These are phyloP conservation scores for Verticillium dahliae DNA, from an alignment of 2,329 filamentous ascomycete species.

Conservation along the genomic window DNA sequence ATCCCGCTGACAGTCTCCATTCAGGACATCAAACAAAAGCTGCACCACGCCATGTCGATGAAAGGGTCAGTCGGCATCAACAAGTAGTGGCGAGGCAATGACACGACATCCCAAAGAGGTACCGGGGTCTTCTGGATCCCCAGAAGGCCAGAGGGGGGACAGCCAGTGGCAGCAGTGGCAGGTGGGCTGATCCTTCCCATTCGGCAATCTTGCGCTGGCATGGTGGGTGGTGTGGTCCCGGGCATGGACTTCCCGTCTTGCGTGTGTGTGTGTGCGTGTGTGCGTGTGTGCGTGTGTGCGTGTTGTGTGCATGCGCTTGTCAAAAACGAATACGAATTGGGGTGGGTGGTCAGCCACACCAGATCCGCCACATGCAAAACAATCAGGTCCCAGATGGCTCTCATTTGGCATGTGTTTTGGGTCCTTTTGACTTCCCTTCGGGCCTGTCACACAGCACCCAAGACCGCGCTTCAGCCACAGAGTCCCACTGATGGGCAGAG, in stretches of 20 bases:
- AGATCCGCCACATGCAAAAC: background rate
- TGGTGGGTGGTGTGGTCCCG: background rate
- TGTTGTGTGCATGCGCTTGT: background rate
- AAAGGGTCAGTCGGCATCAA: background rate
- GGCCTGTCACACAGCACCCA: background rate
- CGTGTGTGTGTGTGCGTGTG: background rate
- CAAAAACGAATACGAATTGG: background rate
- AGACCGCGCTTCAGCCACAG: background rate
- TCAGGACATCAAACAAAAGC: background rate
- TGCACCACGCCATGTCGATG: background rate
- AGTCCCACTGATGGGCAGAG: background rate
- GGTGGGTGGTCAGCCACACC: background rate
- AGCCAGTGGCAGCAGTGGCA: background rate
- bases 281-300: background rate
- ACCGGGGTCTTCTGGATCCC: background rate
- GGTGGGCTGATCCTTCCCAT: background rate
- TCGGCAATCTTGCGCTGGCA: background rate
- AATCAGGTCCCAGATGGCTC: background rate
- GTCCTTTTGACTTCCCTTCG: background rate
- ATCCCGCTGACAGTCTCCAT: background rate
- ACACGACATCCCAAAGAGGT: background rate
- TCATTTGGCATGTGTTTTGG: background rate
- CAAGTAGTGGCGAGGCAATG: background rate
- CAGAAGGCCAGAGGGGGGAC: background rate
- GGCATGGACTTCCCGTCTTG: background rate